Percentiles rank a stretch among this genome's conserved stretches.
phyloP scores from a whole-genome alignment of 805 yeast species.

The Wickerhamiella sergipiensis region DNA sequence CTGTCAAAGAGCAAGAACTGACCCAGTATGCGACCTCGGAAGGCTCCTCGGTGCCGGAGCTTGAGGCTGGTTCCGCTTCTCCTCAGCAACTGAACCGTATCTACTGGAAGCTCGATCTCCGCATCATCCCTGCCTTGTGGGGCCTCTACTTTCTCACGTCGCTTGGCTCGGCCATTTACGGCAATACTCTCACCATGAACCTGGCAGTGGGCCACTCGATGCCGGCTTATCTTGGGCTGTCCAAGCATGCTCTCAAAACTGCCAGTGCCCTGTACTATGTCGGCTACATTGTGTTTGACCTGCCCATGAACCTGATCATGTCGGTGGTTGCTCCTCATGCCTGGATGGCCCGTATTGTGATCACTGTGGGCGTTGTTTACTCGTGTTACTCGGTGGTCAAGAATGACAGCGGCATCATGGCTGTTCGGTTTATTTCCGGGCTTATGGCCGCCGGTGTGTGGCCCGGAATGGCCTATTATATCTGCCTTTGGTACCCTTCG shows the following conservation, averaged over 20 bases:
- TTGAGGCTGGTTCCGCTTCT: not conserved
- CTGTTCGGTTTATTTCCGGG: conserved; percentile 60
- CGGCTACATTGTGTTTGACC: conserved; percentile 71
- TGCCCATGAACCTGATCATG: conserved; percentile 79
- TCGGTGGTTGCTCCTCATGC: conserved; percentile 72
- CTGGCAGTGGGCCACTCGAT: conserved; percentile 46
- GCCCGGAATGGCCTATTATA: conserved; percentile 82
- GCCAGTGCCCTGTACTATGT: conserved; percentile 76
- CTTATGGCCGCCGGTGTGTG: conserved; percentile 75
- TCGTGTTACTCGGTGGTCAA: conserved; percentile 53
- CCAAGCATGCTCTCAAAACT: conserved; percentile 45
- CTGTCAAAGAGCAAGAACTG: not conserved
- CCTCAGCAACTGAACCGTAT: conserved; percentile 29
- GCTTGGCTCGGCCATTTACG: conserved; percentile 65
- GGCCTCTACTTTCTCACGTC: conserved; percentile 63
- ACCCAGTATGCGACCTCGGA: not conserved
- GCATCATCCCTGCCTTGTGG: conserved; percentile 80
- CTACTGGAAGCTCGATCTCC: conserved; percentile 45
- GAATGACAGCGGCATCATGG: conserved; percentile 49
- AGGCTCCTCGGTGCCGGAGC: not conserved
- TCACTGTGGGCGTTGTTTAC: conserved; percentile 66
- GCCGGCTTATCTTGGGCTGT: conserved; percentile 35
- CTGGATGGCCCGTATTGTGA: conserved; percentile 69
- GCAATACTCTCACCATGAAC: conserved; percentile 73
- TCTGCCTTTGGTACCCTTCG: conserved; percentile 75